Percentiles rank a stretch among this genome's conserved stretches.
Evolutionary conservation across 768 basidiomycete species (phyloP).

Genomic region (Tylopilus cervinicoccineus): DNA sequence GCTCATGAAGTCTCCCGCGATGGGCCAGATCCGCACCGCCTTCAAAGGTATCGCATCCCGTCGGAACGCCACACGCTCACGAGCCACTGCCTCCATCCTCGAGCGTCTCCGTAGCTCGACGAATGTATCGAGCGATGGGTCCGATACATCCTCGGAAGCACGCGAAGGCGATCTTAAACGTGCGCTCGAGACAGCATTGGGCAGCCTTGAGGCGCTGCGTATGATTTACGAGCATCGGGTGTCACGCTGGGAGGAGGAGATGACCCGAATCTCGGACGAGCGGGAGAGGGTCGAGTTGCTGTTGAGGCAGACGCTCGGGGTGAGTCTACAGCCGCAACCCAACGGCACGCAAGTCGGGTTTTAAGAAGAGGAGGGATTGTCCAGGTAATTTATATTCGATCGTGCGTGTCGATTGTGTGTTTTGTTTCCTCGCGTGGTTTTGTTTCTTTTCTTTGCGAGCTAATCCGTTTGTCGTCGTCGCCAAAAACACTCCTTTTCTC

Average conservation of each 20-base stretch:
- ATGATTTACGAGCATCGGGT: conserved; percentile 67
- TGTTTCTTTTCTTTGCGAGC: background rate
- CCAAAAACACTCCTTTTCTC: background rate
- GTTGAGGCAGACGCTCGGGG: conserved; percentile 59
- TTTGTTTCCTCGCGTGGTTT: background rate
- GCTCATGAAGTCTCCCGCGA: conserved; percentile 43
- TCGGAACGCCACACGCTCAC: conserved; percentile 46
- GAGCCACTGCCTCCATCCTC: conserved; percentile 42
- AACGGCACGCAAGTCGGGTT: conserved; percentile 12
- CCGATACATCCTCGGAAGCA: conserved; percentile 46
- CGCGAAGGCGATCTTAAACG: conserved; percentile 64
- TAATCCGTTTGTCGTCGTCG: background rate
- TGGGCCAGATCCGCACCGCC: conserved; percentile 49
- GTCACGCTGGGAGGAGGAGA: conserved; percentile 67
- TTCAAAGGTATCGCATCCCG: conserved; percentile 60
- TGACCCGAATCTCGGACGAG: conserved; percentile 61
- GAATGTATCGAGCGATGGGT: conserved; percentile 48
- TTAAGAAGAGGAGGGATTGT: background rate
- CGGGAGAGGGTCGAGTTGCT: conserved; percentile 63
- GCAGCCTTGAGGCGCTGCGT: conserved; percentile 59
- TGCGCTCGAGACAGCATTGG: conserved; percentile 63
- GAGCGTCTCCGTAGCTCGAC: conserved; percentile 39
- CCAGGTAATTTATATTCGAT: background rate
- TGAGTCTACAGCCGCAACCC: conserved; percentile 20
- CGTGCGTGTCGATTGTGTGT: background rate